phyloP scores from a whole-genome alignment of 371 early-diverging fungal genomes.

The Batrachochytrium dendrobatidis region DNA sequence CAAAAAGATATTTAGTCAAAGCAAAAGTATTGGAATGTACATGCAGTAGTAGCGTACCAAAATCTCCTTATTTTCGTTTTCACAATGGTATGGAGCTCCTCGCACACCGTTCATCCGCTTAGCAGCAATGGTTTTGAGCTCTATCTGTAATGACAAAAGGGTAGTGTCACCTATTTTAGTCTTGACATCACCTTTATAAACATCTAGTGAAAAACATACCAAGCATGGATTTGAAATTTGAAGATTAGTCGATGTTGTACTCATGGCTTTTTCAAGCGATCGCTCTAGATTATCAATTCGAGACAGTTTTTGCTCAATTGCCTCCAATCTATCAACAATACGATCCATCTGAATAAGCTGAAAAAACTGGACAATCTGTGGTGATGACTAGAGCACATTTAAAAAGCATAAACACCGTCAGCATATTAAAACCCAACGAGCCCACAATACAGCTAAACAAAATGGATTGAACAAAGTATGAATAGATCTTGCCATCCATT shows the following conservation, averaged over 20 bases:
- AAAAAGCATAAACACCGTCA: too few relatives aligned
- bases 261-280: background rate
- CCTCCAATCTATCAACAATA: background rate
- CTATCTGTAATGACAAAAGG: background rate
- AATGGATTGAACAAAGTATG: too few relatives aligned
- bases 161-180: too few relatives aligned
- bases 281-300: background rate
- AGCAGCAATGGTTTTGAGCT: background rate
- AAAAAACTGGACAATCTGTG: background rate
- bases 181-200: too few relatives aligned
- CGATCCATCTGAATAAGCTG: constrained; percentile 2
- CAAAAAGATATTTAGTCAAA: too few relatives aligned
- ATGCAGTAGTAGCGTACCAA: background rate
- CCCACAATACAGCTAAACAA: too few relatives aligned
- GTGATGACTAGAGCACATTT: constrained; percentile 1
- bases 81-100: background rate
- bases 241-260: background rate
- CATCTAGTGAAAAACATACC: too few relatives aligned
- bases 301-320: background rate
- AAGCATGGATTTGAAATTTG: background rate
- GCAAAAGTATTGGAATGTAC: background rate
- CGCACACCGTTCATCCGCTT: background rate
- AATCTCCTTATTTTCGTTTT: constrained; percentile 1
- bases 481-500: too few relatives aligned
- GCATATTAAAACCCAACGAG: too few relatives aligned